Evolutionary conservation across 2,329 filamentous ascomycete species (phyloP), one percentile per base, ranked within the genome.

Genomic region (Fusarium siculi): DNA sequence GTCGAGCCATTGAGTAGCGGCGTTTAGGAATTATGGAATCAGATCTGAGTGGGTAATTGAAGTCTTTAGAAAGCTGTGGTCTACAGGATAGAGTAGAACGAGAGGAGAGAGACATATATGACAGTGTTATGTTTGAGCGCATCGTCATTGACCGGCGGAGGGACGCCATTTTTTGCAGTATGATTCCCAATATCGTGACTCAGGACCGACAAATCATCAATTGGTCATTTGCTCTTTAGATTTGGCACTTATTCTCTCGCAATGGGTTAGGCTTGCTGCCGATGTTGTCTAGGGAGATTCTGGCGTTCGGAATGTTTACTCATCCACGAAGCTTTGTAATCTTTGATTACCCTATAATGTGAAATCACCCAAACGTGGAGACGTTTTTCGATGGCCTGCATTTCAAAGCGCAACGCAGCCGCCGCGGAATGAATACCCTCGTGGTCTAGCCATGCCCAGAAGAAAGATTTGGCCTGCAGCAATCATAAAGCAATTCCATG

Each of bases 1-100:
- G 79, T 63, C 79, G 79, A 46, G 78, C 64, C 80, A 81, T 80
- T 56, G 70, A 68, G 42, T 68, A 65, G 23, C 16, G 61, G n/a
- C 39, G 55, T 9, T 36, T 36, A 16, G 30, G 7, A 7, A 16
- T 12, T 25, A 9, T 49, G n/a, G 4, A 15, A 21, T 32, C 4
- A 10, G 21, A 9, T 47, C 7, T 59, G 21, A 36, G 21, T 56
- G 23, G 5, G 23, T 19, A 34, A 40, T 28, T 30, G 4, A 32
- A 18, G 8, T n/a, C n/a, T 70, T 36, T 28, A 18, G 15, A 11
- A 4, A 21, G 21, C 19, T 7, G 16, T 43, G 40, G 21, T 19
- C 7, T 65, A 23, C 39, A 28, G 5, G 9, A 34, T 14, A 21
- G 23, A 34, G 5, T 28, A 30, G 19, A 47, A 28, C 4, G 32